A percentile compares a stretch with the other conserved stretches of the same genome.
phyloP scores from a whole-genome alignment of 192 early-diverging fungal genomes.

The Phlyctochytrium bullatum region DNA sequence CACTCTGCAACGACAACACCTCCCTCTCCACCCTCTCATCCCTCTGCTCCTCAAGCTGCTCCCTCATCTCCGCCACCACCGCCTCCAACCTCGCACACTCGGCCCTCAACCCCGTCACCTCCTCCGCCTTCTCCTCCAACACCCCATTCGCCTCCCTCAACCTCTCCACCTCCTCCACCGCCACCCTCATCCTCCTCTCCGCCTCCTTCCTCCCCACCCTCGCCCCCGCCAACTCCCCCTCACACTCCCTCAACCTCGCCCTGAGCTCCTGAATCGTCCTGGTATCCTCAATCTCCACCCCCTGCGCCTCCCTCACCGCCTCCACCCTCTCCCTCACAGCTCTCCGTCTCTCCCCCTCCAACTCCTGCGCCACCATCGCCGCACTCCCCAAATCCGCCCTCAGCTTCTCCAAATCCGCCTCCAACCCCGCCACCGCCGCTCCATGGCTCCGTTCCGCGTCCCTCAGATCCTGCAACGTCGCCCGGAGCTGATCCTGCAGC shows the following conservation, averaged over 20 bases:
- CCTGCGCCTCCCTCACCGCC: slow-evolving; percentile 9
- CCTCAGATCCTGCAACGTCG: slow-evolving; percentile 30
- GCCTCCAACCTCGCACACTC: slow-evolving; percentile 12
- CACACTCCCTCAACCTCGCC: slow-evolving; percentile 4
- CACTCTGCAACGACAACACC: not conserved
- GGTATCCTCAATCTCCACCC: slow-evolving; percentile 10
- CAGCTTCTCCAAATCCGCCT: slow-evolving; percentile 37
- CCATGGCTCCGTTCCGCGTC: slow-evolving; percentile 28
- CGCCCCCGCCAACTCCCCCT: not conserved
- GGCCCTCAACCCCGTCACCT: not conserved
- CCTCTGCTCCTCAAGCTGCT: slow-evolving; percentile 39
- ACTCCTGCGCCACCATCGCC: slow-evolving; percentile 12
- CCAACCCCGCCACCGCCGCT: slow-evolving; percentile 23
- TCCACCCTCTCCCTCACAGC: slow-evolving; percentile 17
- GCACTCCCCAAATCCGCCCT: slow-evolving; percentile 23
- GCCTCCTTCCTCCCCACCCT: no score
- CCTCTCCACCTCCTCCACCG: slow-evolving; percentile 19
- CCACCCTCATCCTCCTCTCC: slow-evolving; percentile 3
- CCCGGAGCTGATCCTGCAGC: slow-evolving; percentile 29
- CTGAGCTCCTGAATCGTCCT: slow-evolving; percentile 11
- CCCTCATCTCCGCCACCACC: slow-evolving; percentile 26
- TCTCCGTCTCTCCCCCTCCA: slow-evolving; percentile 26
- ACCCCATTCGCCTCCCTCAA: slow-evolving; percentile 31
- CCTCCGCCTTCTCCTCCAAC: slow-evolving; percentile 13
- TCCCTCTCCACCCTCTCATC: not conserved